Base-by-base conservation (phyloP, 73 alveolate species). In the Stentor coeruleus region DNA sequence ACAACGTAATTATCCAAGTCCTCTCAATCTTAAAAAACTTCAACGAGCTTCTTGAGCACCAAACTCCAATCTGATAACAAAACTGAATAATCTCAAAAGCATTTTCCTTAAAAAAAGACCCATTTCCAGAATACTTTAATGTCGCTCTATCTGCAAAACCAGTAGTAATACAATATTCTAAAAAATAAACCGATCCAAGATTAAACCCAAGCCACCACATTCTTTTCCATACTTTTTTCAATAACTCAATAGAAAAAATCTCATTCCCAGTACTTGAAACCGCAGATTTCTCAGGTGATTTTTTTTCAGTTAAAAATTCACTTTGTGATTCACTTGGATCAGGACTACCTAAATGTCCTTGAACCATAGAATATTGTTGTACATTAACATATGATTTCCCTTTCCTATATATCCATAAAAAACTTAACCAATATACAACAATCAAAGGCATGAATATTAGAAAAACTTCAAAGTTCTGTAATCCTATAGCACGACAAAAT, bases 141-240 rank as follows among this genome's bases (percentile, higher is more conserved):
- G 91, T 49, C 35, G 95, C 86, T 72, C 95, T 77, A 74, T 93
- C 98, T 39, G 96, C 91, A 82, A 91, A 93, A 39, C 95, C 87
- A 38, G 96, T 88, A 31, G 83, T 79, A 35, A 83, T 40, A 80
- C 84, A 74, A 72, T 93, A 93, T 82, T 93, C 98, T 39, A 93
- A 82, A 84, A 91, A 93, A 72, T 93, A 93, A 4, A 93, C 96
- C 36, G 87, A 30, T 38, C 91, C 87, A 35, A 93, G 82, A 81
- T 89, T 85, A 20, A 93, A 38, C n/a, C 85, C 77, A 42, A 80
- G 81, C 81, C 60, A 49, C 84, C 95, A 88, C 20, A 84, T 92
- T 74, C 85, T 76, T 2, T 42, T 39, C 80, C 90, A 72, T 1
- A 91, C 89, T 3, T 58, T 42, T 85, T 59, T 79, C 35, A 88